These are phyloP conservation scores for Aspergillus pseudoglaucus DNA, from an alignment of 2,329 filamentous ascomycete genomes.

Conservation along the genomic window DNA sequence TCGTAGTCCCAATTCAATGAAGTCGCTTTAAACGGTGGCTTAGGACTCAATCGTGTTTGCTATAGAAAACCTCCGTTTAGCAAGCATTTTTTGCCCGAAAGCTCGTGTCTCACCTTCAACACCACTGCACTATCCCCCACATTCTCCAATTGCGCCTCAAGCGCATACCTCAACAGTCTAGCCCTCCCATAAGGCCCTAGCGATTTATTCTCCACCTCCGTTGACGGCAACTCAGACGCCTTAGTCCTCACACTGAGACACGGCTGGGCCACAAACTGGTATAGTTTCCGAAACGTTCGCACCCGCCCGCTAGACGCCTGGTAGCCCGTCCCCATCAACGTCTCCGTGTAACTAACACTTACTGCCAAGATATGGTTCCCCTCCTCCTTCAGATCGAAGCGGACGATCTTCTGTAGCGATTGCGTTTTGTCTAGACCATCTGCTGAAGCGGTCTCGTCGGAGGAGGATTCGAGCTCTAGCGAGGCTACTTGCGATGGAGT, in stretches of 20 bases:
- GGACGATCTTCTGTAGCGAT: slow-evolving; percentile 73
- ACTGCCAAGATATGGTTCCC: slow-evolving; percentile 90
- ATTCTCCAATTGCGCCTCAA: slow-evolving; percentile 95
- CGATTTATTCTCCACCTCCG: slow-evolving; percentile 40
- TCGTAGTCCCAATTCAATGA: slow-evolving; percentile 52
- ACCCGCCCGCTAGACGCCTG: slow-evolving; percentile 55
- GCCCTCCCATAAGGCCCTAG: slow-evolving; percentile 40
- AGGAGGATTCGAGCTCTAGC: slow-evolving; percentile 48
- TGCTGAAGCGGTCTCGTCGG: slow-evolving; percentile 20
- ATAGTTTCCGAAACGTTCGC: slow-evolving; percentile 86
- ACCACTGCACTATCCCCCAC: slow-evolving; percentile 76
- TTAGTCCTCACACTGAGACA: slow-evolving; percentile 89
- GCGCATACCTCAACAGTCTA: slow-evolving; percentile 54
- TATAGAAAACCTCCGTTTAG: slow-evolving; percentile 12
- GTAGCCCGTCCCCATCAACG: slow-evolving; percentile 45
- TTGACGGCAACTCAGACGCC: slow-evolving; percentile 56
- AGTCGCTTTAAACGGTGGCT: slow-evolving; percentile 47
- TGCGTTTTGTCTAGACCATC: slow-evolving; percentile 42
- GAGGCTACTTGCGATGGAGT: slow-evolving; percentile 69
- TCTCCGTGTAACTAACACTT: slow-evolving; percentile 90
- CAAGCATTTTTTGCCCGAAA: too few relatives aligned
- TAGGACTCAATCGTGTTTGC: slow-evolving; percentile 45
- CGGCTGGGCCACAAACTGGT: slow-evolving; percentile 91
- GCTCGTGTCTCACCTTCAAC: slow-evolving; percentile 59
- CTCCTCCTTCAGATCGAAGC: slow-evolving; percentile 86